Conservation (phyloP, 1,284 basidiomycete genomes). For the Amylostereum chailletii region DNA sequence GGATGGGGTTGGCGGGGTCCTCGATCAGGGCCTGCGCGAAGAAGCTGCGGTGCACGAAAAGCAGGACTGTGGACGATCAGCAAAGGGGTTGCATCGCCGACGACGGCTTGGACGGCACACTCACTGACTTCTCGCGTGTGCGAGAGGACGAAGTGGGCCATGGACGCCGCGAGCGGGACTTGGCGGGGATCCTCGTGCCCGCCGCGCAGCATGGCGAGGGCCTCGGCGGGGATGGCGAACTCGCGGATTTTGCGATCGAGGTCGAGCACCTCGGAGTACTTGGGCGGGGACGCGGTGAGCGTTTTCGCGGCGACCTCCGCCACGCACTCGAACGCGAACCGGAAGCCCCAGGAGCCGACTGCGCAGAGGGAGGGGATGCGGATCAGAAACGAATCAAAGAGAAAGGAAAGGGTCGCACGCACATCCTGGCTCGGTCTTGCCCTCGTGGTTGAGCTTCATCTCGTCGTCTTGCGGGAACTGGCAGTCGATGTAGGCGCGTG, state of each 20-base stretch:
- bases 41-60: slow-evolving; percentile 29
- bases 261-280: slow-evolving; percentile 62
- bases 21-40: slow-evolving; percentile 32
- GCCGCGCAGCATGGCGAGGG: slow-evolving; percentile 23
- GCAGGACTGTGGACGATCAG: slow-evolving; percentile 18
- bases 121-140: slow-evolving; percentile 26
- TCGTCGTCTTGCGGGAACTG: slow-evolving; percentile 37
- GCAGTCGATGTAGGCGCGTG: slow-evolving; percentile 50
- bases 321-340: slow-evolving; percentile 57
- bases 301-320: slow-evolving; percentile 57
- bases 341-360: slow-evolving; percentile 55
- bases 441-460: slow-evolving; percentile 17
- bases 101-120: slow-evolving; percentile 14
- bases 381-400: slow-evolving; percentile 3
- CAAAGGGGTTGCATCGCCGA: slow-evolving; percentile 5
- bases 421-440: slow-evolving; percentile 32
- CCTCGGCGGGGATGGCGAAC: slow-evolving; percentile 44
- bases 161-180: slow-evolving; percentile 18
- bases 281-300: slow-evolving; percentile 52
- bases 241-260: slow-evolving; percentile 64
- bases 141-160: slow-evolving; percentile 38
- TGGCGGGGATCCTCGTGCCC: slow-evolving; percentile 16
- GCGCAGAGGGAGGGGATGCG: slow-evolving; percentile 3
- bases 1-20: slow-evolving; percentile 27
- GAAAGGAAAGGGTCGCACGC: slow-evolving; percentile 13